These are phyloP conservation scores for Lotus japonicus DNA, from an alignment of 306 rosid genomes.

Conservation along the genomic window DNA sequence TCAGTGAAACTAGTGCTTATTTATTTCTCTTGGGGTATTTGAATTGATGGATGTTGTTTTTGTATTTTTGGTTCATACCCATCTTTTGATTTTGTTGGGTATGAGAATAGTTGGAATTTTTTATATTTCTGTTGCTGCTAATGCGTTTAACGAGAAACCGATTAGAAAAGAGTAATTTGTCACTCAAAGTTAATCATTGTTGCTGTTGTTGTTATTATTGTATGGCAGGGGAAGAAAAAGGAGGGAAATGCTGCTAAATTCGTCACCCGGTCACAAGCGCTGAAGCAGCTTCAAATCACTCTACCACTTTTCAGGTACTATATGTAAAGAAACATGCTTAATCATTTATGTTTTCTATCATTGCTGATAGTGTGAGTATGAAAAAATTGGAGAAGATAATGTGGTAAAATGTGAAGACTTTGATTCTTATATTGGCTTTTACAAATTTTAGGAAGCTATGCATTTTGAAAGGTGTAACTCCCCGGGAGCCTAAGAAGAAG, in stretches of 20 bases:
- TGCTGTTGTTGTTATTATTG: not conserved
- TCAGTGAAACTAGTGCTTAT: no score
- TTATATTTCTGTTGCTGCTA: not conserved
- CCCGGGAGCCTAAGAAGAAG: slow-evolving; percentile 94
- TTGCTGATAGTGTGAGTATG: not conserved
- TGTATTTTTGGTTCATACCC: not conserved
- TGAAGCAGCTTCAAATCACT: slow-evolving; percentile 75
- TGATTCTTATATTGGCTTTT: slow-evolving; percentile 11
- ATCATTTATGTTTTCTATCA: not conserved
- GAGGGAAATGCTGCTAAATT: slow-evolving; percentile 92
- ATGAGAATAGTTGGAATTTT: not conserved
- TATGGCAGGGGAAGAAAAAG: slow-evolving; percentile 79
- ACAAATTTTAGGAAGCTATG: slow-evolving; percentile 58
- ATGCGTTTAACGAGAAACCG: not conserved
- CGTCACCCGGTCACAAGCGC: slow-evolving; percentile 79
- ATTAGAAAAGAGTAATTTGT: not conserved
- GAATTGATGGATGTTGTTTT: not conserved
- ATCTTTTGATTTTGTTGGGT: not conserved
- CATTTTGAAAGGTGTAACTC: slow-evolving; percentile 86
- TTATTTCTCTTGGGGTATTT: not conserved
- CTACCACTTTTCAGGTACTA: slow-evolving; percentile 75
- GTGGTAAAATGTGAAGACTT: not conserved
- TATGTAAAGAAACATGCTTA: not conserved
- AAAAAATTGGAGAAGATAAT: not conserved
- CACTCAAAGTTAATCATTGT: not conserved